Conservation (phyloP, 1,284 basidiomycete species). For the Termitomyces sp. region DNA sequence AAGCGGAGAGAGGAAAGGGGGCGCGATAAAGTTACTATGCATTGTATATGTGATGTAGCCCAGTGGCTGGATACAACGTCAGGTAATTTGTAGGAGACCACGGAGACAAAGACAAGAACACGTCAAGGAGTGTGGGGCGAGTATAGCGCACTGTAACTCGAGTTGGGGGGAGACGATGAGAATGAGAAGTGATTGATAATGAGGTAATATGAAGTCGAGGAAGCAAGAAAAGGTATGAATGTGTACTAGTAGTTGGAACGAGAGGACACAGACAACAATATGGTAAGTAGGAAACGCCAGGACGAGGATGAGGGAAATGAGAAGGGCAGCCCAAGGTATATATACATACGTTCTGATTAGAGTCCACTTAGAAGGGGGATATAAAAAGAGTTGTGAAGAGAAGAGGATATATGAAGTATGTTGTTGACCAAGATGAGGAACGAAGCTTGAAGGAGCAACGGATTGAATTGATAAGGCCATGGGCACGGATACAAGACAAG, state of each 20-base stretch:
- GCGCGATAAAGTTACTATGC: neutral
- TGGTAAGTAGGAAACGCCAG: conserved; percentile 15
- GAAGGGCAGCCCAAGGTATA: conserved; percentile 16
- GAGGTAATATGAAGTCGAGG: conserved; percentile 7
- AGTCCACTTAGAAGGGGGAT: conserved; percentile 15
- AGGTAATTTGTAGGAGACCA: conserved; percentile 3
- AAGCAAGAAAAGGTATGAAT: conserved; percentile 4
- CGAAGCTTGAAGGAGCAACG: conserved; percentile 2
- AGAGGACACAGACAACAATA: conserved; percentile 8
- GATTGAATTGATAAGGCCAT: neutral
- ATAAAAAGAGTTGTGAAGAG: conserved; percentile 25
- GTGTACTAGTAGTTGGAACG: neutral
- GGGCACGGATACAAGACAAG: neutral
- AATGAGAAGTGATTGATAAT: conserved; percentile 11
- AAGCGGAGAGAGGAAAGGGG: neutral
- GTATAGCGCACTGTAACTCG: conserved; percentile 27
- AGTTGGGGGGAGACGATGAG: conserved; percentile 21
- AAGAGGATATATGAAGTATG: conserved; percentile 24
- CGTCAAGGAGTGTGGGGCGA: conserved; percentile 23
- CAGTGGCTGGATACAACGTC: conserved; percentile 10
- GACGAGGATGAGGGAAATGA: conserved; percentile 6
- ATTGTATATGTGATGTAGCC: conserved; percentile 2
- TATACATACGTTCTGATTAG: conserved; percentile 13
- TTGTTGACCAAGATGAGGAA: conserved; percentile 16
- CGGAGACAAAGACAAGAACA: conserved; percentile 3